Evolutionary conservation across 2,329 filamentous ascomycete species (phyloP), one percentile per base, ranked within the genome.

Genomic region (Mariannaea sp.): DNA sequence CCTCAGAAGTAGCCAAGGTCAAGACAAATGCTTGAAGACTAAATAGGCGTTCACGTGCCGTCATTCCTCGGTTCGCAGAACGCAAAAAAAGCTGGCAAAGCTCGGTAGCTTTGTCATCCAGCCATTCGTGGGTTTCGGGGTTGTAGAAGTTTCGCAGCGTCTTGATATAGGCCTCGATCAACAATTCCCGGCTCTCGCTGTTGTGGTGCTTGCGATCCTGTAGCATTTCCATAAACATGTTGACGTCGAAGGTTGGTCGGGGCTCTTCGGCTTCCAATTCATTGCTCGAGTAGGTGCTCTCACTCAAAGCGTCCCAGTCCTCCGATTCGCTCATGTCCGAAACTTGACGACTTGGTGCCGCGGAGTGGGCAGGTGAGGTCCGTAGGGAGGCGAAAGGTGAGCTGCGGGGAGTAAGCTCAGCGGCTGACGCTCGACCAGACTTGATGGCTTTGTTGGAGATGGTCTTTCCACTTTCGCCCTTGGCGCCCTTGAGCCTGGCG

Each of bases 141-240:
- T 59, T 59, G 57, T 73, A 74, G 3, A 62, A 66, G 38, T 55
- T 66, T 35, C 87, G 89, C 45, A 92, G 71, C 16, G 89, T 77
- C 47, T 65, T 68, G 53, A 73, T 61, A 41, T 69, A 75, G 17
- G 65, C 54, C 5, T 68, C 65, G 7, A 74, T 50, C 9, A 70
- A 63, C 17, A 71, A 66, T 64, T 91, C 87, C 46, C 91, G 84
- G 17, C 85, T 84, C 57, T 89, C 83, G 19, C 80, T 82, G 60
- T 86, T 91, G 71, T 87, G 90, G 60, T 87, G 85, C 78, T 95
- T 96, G 64, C 89, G 86, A 57, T 82, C 79, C 49, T 87, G 78
- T 22, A 96, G 82, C 61, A 89, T 85, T 41, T 87, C 79, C 57
- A 95, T 85, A 53, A 86, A 82, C 57, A 86, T 81, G 22, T 80